Conservation (phyloP, 352 stramenopile species). For the Phytophthora tubulina region DNA sequence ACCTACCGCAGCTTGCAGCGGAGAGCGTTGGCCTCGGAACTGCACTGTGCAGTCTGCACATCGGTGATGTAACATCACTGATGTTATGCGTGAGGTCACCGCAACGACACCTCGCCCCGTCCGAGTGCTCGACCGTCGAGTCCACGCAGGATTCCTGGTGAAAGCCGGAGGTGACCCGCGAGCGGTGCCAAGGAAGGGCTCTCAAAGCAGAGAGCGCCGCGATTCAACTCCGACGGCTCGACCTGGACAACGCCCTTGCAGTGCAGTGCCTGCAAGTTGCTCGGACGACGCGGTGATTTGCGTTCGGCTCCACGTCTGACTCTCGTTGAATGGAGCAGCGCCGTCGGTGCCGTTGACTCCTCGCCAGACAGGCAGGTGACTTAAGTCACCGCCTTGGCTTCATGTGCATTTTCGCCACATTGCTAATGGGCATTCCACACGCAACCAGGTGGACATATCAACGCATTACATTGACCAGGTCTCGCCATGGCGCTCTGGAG, state of each 20-base stretch:
- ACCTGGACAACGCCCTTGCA: too few relatives aligned
- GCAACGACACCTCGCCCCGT: background rate
- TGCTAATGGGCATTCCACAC: constrained; percentile 21
- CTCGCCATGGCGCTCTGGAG: background rate
- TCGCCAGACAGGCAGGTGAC: constrained; percentile 12
- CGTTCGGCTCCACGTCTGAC: constrained; percentile 9
- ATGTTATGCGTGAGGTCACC: too few relatives aligned
- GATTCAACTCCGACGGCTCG: background rate
- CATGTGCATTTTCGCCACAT: constrained; percentile 26
- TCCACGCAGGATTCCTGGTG: constrained; percentile 17
- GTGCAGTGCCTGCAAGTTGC: background rate
- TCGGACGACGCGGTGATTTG: constrained; percentile 15
- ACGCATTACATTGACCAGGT: background rate
- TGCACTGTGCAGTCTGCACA: too few relatives aligned
- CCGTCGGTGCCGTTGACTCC: background rate
- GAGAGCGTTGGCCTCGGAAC: too few relatives aligned
- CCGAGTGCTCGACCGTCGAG: background rate
- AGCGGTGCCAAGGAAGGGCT: constrained; percentile 6
- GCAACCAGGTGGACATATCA: background rate
- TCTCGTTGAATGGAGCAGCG: constrained; percentile 14
- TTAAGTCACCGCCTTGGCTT: constrained; percentile 25
- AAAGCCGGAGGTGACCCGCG: constrained; percentile 23
- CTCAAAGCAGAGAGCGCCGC: constrained; percentile 11
- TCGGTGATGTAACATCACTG: too few relatives aligned
- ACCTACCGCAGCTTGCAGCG: too few relatives aligned